A percentile compares a stretch with the other conserved stretches of the same genome.
These are phyloP conservation scores for Cytospora paraplurivora DNA, from an alignment of 2,329 filamentous ascomycete species.

Conservation along the genomic window DNA sequence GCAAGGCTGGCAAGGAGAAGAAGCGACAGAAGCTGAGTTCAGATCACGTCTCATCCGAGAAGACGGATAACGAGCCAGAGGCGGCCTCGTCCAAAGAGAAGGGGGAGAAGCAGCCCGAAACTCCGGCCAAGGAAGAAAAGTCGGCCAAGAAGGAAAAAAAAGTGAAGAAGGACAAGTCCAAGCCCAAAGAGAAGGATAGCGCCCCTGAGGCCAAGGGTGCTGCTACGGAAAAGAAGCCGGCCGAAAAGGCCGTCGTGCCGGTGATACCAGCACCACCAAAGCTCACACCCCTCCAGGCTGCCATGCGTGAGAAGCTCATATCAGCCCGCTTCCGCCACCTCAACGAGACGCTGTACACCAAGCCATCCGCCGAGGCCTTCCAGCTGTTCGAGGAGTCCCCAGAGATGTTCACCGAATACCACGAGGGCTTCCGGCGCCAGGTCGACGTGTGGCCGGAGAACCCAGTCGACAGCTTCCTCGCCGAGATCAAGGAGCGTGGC, in stretches of 20 bases:
- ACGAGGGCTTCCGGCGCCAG: conserved; percentile 93
- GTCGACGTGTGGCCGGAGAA: conserved; percentile 97
- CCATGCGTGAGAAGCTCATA: conserved; percentile 93
- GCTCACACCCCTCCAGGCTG: conserved; percentile 87
- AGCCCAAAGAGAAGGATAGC: conserved; percentile 15
- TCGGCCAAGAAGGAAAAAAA: conserved; percentile 39
- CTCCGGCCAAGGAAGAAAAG: conserved; percentile 30
- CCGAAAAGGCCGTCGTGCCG: conserved; percentile 21
- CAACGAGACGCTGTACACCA: conserved; percentile 95
- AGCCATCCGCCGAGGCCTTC: conserved; percentile 81
- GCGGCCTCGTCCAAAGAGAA: conserved; percentile 33
- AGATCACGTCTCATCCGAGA: conserved; percentile 15
- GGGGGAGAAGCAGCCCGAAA: conserved; percentile 28
- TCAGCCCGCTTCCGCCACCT: conserved; percentile 96
- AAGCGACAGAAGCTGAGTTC: conserved; percentile 34
- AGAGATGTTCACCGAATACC: conserved; percentile 95
- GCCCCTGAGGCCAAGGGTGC: conserved; percentile 31
- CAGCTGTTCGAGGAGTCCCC: conserved; percentile 80
- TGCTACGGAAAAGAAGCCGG: conserved; percentile 29
- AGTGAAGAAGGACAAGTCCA: conserved; percentile 34
- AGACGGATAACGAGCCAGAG: conserved; percentile 33
- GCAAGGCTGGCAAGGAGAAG: conserved; percentile 33
- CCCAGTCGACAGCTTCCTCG: conserved; percentile 85
- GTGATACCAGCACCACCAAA: conserved; percentile 45
- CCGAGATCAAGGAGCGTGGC: conserved; percentile 68